A percentile compares a stretch with the other conserved stretches of the same genome.
Conservation (phyloP, 75 land plant genomes). For the Isoetes taiwanensis region DNA sequence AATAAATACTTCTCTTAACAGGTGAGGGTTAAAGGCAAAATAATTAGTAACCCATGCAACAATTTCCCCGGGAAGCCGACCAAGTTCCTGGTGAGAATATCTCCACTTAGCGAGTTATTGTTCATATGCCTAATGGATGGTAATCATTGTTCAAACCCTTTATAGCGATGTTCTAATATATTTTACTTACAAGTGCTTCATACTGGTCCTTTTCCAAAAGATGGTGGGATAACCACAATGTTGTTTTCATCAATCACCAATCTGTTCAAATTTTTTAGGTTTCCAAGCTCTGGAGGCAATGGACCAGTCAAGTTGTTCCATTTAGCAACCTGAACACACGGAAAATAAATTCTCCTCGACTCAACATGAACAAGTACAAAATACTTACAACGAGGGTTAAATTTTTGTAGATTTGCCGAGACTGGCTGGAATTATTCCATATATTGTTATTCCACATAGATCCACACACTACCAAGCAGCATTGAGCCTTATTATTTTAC, state of each 20-base stretch:
- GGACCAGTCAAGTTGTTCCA: conserved; percentile 59
- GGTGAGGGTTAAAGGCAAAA: background rate
- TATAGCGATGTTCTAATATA: too few species aligned
- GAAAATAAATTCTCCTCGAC: background rate
- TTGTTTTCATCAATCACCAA: conserved; percentile 71
- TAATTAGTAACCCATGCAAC: conserved; percentile 24
- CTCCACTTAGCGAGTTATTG: conserved; percentile 48
- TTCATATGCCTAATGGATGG: conserved; percentile 36
- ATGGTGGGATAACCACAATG: conserved; percentile 53
- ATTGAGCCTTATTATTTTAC: too few species aligned
- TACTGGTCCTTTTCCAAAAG: conserved; percentile 45
- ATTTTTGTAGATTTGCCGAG: conserved; percentile 3
- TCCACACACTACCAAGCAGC: background rate
- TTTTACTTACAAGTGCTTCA: conserved; percentile 73
- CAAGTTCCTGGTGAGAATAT: conserved; percentile 49
- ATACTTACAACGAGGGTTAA: conserved; percentile 4
- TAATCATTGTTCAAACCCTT: too few species aligned
- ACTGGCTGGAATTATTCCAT: conserved; percentile 8
- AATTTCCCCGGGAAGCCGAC: conserved; percentile 34
- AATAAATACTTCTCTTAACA: background rate
- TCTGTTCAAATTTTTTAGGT: conserved; percentile 51
- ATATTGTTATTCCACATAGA: conserved; percentile 15
- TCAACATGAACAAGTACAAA: background rate
- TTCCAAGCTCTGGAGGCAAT: conserved; percentile 64
- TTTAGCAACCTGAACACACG: conserved; percentile 52